These are phyloP conservation scores for Amanita phalloides DNA, from an alignment of 768 basidiomycete genomes.

Conservation along the genomic window DNA sequence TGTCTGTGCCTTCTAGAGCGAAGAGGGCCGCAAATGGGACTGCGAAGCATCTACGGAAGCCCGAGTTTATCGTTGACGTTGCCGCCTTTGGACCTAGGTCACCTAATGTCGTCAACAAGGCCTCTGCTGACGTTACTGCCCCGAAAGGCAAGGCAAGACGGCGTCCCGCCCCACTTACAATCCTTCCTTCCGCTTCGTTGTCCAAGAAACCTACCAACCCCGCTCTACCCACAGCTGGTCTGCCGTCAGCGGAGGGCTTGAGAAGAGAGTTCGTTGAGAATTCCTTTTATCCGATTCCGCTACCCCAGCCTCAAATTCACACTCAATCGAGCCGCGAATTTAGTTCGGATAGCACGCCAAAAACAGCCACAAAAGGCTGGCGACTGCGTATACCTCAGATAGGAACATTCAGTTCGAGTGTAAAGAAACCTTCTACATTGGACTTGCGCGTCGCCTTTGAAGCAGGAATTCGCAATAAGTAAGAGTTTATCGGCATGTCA, in stretches of 20 bases:
- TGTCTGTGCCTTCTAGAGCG: slow-evolving; percentile 27
- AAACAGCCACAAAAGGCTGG: neutral
- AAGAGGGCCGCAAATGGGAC: slow-evolving; percentile 12
- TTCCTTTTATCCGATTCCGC: slow-evolving; percentile 19
- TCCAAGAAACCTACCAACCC: slow-evolving; percentile 7
- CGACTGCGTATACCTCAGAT: neutral
- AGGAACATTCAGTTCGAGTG: neutral
- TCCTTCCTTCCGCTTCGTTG: slow-evolving; percentile 9
- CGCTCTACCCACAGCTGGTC: slow-evolving; percentile 5
- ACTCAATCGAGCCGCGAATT: neutral
- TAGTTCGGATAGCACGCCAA: neutral
- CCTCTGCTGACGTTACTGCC: slow-evolving; percentile 1
- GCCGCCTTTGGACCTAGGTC: slow-evolving; percentile 22
- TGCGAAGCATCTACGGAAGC: slow-evolving; percentile 22
- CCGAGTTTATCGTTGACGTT: slow-evolving; percentile 24
- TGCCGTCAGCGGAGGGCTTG: slow-evolving; percentile 8
- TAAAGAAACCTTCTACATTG: neutral
- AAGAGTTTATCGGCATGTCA: neutral
- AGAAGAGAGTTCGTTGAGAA: slow-evolving; percentile 21
- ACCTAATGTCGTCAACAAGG: slow-evolving; percentile 7
- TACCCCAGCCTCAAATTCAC: neutral
- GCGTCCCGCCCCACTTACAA: slow-evolving; percentile 25
- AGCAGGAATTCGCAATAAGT: neutral
- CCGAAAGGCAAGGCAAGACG: slow-evolving; percentile 17
- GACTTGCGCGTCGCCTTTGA: slow-evolving; percentile 2